phyloP scores from a whole-genome alignment of 2,329 filamentous ascomycete species.

The Aureobasidium zeae region DNA sequence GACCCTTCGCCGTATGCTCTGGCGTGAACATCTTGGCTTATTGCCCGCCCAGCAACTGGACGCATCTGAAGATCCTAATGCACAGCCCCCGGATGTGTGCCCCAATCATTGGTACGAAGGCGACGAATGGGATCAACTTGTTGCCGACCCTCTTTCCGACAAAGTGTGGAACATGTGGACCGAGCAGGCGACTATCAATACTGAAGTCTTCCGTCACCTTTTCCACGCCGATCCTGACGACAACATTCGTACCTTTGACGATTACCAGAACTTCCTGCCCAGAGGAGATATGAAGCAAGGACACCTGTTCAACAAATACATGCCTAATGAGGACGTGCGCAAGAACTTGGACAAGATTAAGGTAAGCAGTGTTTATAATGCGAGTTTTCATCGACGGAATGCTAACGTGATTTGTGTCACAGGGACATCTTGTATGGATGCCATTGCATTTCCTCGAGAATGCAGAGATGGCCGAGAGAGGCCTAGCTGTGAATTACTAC shows the following conservation, averaged over 20 bases:
- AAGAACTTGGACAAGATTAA: constrained; percentile 63
- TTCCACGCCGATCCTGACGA: constrained; percentile 89
- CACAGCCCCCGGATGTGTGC: constrained; percentile 60
- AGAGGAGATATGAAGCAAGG: constrained; percentile 56
- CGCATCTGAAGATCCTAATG: constrained; percentile 61
- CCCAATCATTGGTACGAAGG: constrained; percentile 68
- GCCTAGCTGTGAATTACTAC: constrained; percentile 72
- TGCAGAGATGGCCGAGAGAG: constrained; percentile 80
- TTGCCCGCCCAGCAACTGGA: constrained; percentile 62
- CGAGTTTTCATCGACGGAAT: neutral
- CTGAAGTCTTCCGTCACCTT: constrained; percentile 63
- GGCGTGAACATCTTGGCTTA: constrained; percentile 84
- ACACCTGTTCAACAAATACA: constrained; percentile 74
- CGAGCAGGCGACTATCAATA: constrained; percentile 58
- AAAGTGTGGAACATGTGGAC: constrained; percentile 59
- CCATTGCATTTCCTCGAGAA: constrained; percentile 79
- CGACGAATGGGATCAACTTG: constrained; percentile 50
- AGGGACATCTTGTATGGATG: constrained; percentile 91
- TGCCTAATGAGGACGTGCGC: constrained; percentile 63
- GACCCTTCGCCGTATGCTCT: constrained; percentile 70
- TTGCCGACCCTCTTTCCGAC: constrained; percentile 50
- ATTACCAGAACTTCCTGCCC: constrained; percentile 72
- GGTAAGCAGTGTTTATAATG: neutral
- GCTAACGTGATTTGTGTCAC: neutral
- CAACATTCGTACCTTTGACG: constrained; percentile 76